Evolutionary conservation across 2,329 filamentous ascomycete species (phyloP), one percentile per base, ranked within the genome.

Genomic region (Fusarium circinatum): DNA sequence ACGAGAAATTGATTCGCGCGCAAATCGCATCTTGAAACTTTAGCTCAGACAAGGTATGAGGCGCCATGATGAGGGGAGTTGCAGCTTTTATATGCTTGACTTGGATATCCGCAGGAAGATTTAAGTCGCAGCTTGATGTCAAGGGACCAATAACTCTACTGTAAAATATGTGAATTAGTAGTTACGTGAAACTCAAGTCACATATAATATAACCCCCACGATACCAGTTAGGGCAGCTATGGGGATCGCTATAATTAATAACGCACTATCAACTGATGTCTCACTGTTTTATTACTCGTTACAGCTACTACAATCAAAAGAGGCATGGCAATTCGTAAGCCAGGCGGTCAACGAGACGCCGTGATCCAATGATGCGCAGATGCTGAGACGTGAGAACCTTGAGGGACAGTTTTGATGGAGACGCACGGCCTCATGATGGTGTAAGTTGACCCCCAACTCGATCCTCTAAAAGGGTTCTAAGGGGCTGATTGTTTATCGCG

Each of bases 361-460:
- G 62, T 52, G 42, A 61, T 65, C 76, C 74, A 78, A 78, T 77
- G 48, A 62, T 51, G 62, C 41, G 64, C 18, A 45, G 58, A 48
- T 54, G 41, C 62, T 55, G 65, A 71, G 52, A 68, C 64, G 63
- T 71, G 76, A 78, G 76, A 78, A 78, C 76, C 76, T 60, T 78
- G 76, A 78, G 71, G 76, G 76, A 74, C 74, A 78, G 58, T 32
- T 61, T 54, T 49, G 34, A 65, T 68, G 54, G 52, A 60, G 68
- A 65, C 57, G 56, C 68, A 67, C 68, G 52, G 62, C 44, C 68
- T 70, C 55, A 65, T 70, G 61, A 70, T 61, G 47, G 47, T 39
- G 49, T 47, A 68, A 59, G 52, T 69, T 60, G 62, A 73, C 65
- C 71, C 69, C 71, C 54, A 69, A 58, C 49, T 49, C n/a, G 22